Percentiles rank a stretch among this genome's conserved stretches.
Evolutionary conservation across 352 stramenopile species (phyloP).

Genomic region (Phytophthora fragariaefolia): DNA sequence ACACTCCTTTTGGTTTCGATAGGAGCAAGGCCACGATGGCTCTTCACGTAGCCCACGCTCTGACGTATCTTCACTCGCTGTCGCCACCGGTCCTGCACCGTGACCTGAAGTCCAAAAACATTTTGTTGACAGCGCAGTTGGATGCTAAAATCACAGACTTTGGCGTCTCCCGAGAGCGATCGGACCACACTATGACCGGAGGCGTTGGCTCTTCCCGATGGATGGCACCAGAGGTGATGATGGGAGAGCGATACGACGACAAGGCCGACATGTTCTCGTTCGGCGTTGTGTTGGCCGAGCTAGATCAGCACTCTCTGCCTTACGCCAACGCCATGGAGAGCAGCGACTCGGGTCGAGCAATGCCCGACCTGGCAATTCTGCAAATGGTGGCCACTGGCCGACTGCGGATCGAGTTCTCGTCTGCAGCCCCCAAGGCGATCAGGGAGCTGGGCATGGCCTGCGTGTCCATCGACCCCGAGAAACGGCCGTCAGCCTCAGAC

Average conservation of each 20-base stretch:
- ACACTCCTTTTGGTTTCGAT: slow-evolving; percentile 33
- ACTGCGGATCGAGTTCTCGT: slow-evolving; percentile 51
- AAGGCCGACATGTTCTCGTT: slow-evolving; percentile 62
- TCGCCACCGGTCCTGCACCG: slow-evolving; percentile 35
- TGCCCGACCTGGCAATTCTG: slow-evolving; percentile 49
- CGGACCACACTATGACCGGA: slow-evolving; percentile 45
- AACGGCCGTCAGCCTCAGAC: slow-evolving; percentile 47
- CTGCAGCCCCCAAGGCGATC: slow-evolving; percentile 23
- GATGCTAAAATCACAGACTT: slow-evolving; percentile 47
- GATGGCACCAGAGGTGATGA: slow-evolving; percentile 58
- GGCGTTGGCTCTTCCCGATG: slow-evolving; percentile 47
- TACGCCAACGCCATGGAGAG: slow-evolving; percentile 42
- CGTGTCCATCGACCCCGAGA: slow-evolving; percentile 42
- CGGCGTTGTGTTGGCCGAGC: slow-evolving; percentile 47
- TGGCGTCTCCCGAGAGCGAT: slow-evolving; percentile 43
- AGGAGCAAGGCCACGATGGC: slow-evolving; percentile 39
- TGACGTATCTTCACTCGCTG: slow-evolving; percentile 54
- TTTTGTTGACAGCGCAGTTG: slow-evolving; percentile 37
- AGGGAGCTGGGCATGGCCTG: slow-evolving; percentile 42
- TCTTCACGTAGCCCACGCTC: slow-evolving; percentile 39
- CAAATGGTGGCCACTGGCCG: slow-evolving; percentile 53
- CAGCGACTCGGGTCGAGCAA: slow-evolving; percentile 19
- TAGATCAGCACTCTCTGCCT: slow-evolving; percentile 43
- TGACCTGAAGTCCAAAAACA: slow-evolving; percentile 47
- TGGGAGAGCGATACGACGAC: slow-evolving; percentile 49